Evolutionary conservation across 208 protist species (phyloP).

Genomic region (Trypanosoma platydactyli): DNA sequence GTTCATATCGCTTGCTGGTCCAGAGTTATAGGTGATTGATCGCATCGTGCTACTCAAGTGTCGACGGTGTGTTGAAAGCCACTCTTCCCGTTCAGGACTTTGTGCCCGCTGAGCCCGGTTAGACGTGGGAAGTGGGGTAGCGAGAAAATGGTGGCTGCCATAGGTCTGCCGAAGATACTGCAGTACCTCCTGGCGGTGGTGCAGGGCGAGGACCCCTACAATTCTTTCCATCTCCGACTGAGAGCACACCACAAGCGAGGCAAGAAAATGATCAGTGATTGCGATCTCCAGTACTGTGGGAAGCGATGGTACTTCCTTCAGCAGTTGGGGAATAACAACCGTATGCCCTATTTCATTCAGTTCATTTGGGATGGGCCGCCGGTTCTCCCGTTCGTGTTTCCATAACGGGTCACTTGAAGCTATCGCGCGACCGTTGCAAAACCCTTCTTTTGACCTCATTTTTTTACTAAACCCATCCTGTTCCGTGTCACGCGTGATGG

Average conservation of each 20-base stretch:
- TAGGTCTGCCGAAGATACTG: conserved; percentile 34
- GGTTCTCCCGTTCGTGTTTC: conserved; percentile 12
- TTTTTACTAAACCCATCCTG: background rate
- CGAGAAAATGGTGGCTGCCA: background rate
- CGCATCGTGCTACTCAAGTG: conserved; percentile 2
- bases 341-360: background rate
- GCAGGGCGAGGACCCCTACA: conserved; percentile 30
- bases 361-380: background rate
- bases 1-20: conserved; percentile 1
- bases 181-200: conserved; percentile 43
- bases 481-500: conserved; percentile 4
- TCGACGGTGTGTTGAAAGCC: conserved; percentile 1
- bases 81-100: background rate
- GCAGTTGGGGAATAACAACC: conserved; percentile 9
- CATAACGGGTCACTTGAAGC: conserved; percentile 14
- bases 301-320: conserved; percentile 37
- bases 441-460: background rate
- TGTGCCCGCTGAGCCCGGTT: background rate
- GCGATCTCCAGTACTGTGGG: conserved; percentile 41
- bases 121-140: background rate
- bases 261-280: conserved; percentile 41
- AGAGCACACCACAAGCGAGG: conserved; percentile 38
- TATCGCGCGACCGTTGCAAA: conserved; percentile 8
- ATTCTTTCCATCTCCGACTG: conserved; percentile 45
- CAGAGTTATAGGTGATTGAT: conserved; percentile 8